Conservation (phyloP, 371 early-diverging fungal species). For the Batrachochytrium dendrobatidis region DNA sequence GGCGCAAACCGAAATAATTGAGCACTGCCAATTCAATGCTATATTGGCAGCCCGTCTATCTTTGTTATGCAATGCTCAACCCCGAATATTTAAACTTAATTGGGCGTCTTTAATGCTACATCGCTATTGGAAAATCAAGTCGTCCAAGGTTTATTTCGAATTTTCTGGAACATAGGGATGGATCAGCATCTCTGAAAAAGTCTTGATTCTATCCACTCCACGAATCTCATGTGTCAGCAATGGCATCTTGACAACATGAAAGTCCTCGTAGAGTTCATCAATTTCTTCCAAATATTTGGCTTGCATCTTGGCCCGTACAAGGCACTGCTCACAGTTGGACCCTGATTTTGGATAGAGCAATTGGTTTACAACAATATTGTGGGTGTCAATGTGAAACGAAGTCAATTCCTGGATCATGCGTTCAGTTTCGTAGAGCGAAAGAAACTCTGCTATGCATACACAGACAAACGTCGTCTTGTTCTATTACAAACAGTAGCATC, state of each 20-base stretch:
- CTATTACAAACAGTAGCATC: conserved; percentile 37
- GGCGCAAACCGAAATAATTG: too few species aligned
- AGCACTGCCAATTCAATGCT: too few species aligned
- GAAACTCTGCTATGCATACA: conserved; percentile 97
- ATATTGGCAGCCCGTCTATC: too few species aligned
- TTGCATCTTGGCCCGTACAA: conserved; percentile 94
- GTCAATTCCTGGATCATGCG: conserved; percentile 98
- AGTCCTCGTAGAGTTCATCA: conserved; percentile 96
- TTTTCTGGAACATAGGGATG: conserved; percentile 58
- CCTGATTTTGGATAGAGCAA: conserved; percentile 85
- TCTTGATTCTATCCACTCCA: conserved; percentile 84
- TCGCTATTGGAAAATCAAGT: too few species aligned
- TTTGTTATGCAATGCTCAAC: too few species aligned
- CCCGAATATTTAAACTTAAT: too few species aligned
- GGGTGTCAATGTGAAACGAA: conserved; percentile 92
- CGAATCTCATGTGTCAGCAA: conserved; percentile 94
- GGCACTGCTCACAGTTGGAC: conserved; percentile 92
- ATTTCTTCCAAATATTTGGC: conserved; percentile 96
- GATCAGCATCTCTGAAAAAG: conserved; percentile 85
- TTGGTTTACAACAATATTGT: conserved; percentile 98
- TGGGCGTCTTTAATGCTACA: too few species aligned
- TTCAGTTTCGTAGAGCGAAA: conserved; percentile 98
- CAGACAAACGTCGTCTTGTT: conserved; percentile 97
- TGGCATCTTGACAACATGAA: conserved; percentile 89
- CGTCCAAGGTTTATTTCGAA: conserved; percentile 7